Base-by-base conservation (phyloP, 805 yeast genomes). In the Isabelozyma rhagii region DNA sequence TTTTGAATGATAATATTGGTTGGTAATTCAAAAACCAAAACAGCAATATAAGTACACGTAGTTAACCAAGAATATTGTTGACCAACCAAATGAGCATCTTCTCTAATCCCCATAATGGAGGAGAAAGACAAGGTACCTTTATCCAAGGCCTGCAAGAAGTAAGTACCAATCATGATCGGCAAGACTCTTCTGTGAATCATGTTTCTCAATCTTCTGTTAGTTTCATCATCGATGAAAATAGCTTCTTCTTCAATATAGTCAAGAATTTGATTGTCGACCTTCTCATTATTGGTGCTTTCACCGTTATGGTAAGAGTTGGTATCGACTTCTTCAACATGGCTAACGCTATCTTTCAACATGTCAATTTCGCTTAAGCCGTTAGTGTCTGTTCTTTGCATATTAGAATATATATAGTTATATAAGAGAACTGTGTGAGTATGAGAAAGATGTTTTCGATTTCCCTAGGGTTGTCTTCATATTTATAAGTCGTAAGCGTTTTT, bases 171-270 rank as follows among this genome's bases (percentile, higher is more conserved):
- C 39, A 64, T 50, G 34, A 63, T 42, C 2, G 68, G 63, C 51
- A 74, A 51, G 51, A 73, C 51, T 44, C 65, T 57, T 46, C 45
- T 48, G 55, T 74, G 45, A 31, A 64, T 62, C 53, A 57, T 51
- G 18, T 54, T 53, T 39, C 59, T 48, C 21, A 63, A 52, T 44
- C 62, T 51, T 36, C 50, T 51, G 39, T 61, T 51, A n/a, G 61
- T 57, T 47, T 55, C 63, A n/a, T 56, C 62, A 43, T 56, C 63
- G 21, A 63, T 58, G 28, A 55, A 57, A 18, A 62, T 49, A 2
- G 71, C 60, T 21, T 39, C 45, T 41, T 56, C 56, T 43, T 54
- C 55, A 15, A 55, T 55, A 48, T 54, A 56, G 17, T 51, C 45
- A 11, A 55, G 45, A 18, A 55, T 43, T 41, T 54, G 57, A 15